Percentiles rank a stretch among this genome's conserved stretches.
These are phyloP conservation scores for Candida glucosophila DNA, from an alignment of 1,139 yeast genomes.

Conservation along the genomic window DNA sequence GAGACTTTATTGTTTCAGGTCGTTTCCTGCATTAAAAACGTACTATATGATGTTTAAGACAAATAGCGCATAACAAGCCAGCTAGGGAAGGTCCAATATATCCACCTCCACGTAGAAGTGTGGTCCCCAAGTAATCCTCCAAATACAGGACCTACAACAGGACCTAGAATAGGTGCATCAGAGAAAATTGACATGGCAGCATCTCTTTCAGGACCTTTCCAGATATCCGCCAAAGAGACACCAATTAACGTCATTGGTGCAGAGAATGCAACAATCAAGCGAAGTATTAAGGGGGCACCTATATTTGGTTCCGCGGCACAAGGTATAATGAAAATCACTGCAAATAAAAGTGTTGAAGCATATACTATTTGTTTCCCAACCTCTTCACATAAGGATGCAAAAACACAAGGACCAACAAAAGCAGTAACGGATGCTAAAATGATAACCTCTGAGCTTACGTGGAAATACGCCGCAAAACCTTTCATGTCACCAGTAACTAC, in stretches of 20 bases:
- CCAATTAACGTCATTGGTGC: conserved; percentile 80
- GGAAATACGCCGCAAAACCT: conserved; percentile 43
- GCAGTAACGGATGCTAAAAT: conserved; percentile 48
- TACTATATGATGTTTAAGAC: no score
- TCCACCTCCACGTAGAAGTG: conserved; percentile 68
- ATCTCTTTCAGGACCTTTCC: conserved; percentile 58
- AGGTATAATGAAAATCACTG: conserved; percentile 60
- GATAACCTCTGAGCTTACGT: conserved; percentile 47
- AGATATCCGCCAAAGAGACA: conserved; percentile 70
- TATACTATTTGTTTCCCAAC: conserved; percentile 60
- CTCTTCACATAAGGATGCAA: conserved; percentile 42
- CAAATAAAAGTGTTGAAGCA: conserved; percentile 43
- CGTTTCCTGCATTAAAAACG: no score
- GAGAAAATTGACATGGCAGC: conserved; percentile 55
- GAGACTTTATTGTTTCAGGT: no score
- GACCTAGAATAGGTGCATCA: conserved; percentile 22
- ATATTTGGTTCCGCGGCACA: conserved; percentile 68
- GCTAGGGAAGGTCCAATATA: conserved; percentile 61
- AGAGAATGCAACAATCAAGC: conserved; percentile 59
- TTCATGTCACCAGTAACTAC: conserved; percentile 52
- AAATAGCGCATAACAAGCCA: no score
- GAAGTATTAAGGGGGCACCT: conserved; percentile 58
- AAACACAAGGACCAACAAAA: conserved; percentile 63
- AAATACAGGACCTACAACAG: conserved; percentile 45
- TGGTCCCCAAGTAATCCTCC: conserved; percentile 67